phyloP scores from a whole-genome alignment of 768 basidiomycete genomes.

The Leccinum barrowsii region DNA sequence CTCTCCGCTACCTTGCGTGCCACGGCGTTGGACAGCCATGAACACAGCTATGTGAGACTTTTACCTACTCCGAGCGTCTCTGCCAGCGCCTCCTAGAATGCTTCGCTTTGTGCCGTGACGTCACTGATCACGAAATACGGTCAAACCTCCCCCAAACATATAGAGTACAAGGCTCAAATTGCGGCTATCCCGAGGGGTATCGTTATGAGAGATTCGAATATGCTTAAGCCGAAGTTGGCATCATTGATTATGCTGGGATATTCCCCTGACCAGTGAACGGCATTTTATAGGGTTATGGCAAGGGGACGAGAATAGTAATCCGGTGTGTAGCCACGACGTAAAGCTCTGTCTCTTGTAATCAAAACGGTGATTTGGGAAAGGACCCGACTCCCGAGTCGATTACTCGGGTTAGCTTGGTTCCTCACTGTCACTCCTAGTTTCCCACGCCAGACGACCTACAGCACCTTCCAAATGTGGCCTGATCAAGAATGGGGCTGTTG shows the following conservation, averaged over 20 bases:
- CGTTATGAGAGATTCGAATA: not conserved
- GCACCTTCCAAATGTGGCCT: slow-evolving; percentile 30
- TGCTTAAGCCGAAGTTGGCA: not conserved
- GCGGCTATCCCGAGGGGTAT: not conserved
- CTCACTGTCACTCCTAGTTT: not conserved
- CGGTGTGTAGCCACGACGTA: not conserved
- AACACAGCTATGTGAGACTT: not conserved
- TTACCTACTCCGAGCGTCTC: not conserved
- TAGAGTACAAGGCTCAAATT: not conserved
- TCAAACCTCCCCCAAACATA: not conserved
- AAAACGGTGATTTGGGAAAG: not conserved
- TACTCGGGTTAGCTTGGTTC: not conserved
- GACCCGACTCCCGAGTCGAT: not conserved
- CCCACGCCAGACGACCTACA: slow-evolving; percentile 24
- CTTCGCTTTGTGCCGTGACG: not conserved
- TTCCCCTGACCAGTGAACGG: not conserved
- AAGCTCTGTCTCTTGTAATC: not conserved
- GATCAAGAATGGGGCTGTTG: slow-evolving; percentile 8
- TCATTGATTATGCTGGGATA: not conserved
- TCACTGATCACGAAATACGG: not conserved
- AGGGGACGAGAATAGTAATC: not conserved
- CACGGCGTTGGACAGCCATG: not conserved
- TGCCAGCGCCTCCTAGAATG: not conserved
- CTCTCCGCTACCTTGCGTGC: not conserved
- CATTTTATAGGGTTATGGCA: not conserved